Evolutionary conservation across 2,329 filamentous ascomycete genomes (phyloP), one percentile per base, ranked within the genome.

Genomic region (Botrytis sinoallii): DNA sequence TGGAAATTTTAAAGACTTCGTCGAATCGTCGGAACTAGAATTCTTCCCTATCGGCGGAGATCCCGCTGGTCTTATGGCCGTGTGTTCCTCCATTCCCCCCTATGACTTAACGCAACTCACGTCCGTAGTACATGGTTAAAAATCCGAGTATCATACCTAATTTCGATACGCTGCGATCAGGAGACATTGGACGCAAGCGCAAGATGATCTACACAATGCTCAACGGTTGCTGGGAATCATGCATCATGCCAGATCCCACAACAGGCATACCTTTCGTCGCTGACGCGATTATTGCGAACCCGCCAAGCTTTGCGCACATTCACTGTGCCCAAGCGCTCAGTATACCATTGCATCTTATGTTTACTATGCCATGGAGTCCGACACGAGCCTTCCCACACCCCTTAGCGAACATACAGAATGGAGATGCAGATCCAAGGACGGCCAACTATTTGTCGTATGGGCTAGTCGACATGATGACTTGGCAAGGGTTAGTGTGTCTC

Each of bases 331-430:
- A 52, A n/a, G 25, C 10, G 5, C 25, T 52, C 12, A n/a, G 48
- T n/a, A 25, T 52, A 7, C 48, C 48, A n/a, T n/a, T 52, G 25
- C 25, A n/a, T 25, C 48, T 52, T 16, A 52, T 52, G 48, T 52
- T 52, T 52, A 52, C 25, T 52, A 52, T 52, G 25, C 48, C 40
- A 71, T 73, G 70, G 61, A 48, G 22, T 48, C 46, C 9, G 48
- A 52, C 48, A 52, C 22, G 22, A 52, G 22, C 22, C 1, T 52
- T 52, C 22, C 22, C 48, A 25, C 10, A 52, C 46, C 22, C 46
- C 22, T 25, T 52, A 52, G 46, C 46, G 22, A 52, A 52, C 10
- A 52, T 52, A 52, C 22, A 52, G 22, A 52, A 52, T 12, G 10
- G 46, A 25, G 10, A n/a, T 52, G 46, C 22, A 52, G 46, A 52